phyloP scores from a whole-genome alignment of 2,329 filamentous ascomycete genomes.

The Penicillium occitanis region DNA sequence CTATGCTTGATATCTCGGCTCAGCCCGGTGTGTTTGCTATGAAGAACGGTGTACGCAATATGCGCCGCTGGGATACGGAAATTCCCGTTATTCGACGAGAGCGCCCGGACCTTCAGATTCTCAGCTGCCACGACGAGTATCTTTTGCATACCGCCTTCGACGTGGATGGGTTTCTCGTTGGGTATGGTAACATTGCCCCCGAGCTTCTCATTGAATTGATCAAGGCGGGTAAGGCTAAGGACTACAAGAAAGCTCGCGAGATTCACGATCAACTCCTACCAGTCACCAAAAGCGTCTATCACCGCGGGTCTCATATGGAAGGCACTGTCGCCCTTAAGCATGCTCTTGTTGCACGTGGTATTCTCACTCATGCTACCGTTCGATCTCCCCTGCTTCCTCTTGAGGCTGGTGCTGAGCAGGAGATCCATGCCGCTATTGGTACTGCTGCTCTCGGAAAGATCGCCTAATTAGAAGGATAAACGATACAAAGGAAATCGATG shows the following conservation, averaged over 20 bases:
- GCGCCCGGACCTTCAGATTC: constrained; percentile 52
- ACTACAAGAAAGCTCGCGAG: constrained; percentile 50
- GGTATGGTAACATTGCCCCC: constrained; percentile 55
- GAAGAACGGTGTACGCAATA: constrained; percentile 59
- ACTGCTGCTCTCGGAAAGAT: constrained; percentile 22
- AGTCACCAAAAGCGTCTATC: constrained; percentile 56
- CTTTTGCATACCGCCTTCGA: constrained; percentile 55
- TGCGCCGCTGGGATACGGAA: constrained; percentile 58
- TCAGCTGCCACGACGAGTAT: constrained; percentile 56
- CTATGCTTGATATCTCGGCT: constrained; percentile 54
- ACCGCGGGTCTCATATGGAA: constrained; percentile 57
- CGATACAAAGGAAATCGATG: too few relatives aligned
- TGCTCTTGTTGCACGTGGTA: constrained; percentile 53
- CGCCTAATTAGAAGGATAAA: not conserved
- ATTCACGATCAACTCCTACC: constrained; percentile 55
- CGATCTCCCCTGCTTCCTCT: constrained; percentile 49
- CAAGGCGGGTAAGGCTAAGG: constrained; percentile 51
- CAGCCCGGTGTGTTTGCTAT: constrained; percentile 56
- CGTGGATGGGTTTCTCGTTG: constrained; percentile 56
- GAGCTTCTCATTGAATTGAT: constrained; percentile 54
- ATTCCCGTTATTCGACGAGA: constrained; percentile 54
- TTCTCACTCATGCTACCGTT: constrained; percentile 52
- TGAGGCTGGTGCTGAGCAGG: constrained; percentile 23
- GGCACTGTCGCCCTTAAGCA: constrained; percentile 56
- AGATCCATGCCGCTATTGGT: constrained; percentile 25